Evolutionary conservation across 768 basidiomycete genomes (phyloP).

Genomic region (Leccinum longicurvipes): DNA sequence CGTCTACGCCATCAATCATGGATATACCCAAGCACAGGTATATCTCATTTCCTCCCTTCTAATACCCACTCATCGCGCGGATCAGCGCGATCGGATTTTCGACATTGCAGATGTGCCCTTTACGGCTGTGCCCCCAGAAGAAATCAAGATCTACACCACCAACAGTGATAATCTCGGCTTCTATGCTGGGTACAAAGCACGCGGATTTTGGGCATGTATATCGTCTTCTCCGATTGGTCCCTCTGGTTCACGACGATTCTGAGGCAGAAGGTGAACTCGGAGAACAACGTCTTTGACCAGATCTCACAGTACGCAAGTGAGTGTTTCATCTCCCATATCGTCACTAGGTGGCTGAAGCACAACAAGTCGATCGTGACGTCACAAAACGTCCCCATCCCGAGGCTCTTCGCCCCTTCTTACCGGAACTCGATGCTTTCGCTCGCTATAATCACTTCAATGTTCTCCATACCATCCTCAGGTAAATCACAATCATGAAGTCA

Average conservation of each 20-base stretch:
- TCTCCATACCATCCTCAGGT: slow-evolving; percentile 47
- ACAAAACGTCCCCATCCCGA: slow-evolving; percentile 45
- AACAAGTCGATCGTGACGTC: slow-evolving; percentile 35
- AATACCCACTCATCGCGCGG: slow-evolving; percentile 12
- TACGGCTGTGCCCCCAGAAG: slow-evolving; percentile 37
- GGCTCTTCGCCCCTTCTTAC: slow-evolving; percentile 45
- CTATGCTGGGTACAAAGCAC: slow-evolving; percentile 49
- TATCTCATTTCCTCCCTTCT: neutral
- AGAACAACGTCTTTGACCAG: slow-evolving; percentile 54
- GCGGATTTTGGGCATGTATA: slow-evolving; percentile 44
- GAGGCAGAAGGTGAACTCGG: slow-evolving; percentile 50
- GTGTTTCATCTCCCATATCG: slow-evolving; percentile 11
- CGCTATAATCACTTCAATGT: slow-evolving; percentile 50
- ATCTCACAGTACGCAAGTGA: slow-evolving; percentile 58
- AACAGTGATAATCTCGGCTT: slow-evolving; percentile 40
- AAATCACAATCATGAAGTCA: neutral
- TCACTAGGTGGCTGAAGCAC: slow-evolving; percentile 31
- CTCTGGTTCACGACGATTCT: neutral
- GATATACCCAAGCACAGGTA: slow-evolving; percentile 39
- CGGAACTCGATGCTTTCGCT: slow-evolving; percentile 49
- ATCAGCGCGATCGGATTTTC: slow-evolving; percentile 44
- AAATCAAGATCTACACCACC: slow-evolving; percentile 38
- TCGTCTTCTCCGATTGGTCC: neutral
- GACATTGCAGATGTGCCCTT: slow-evolving; percentile 48
- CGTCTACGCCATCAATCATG: slow-evolving; percentile 38